Evolutionary conservation across 805 yeast genomes (phyloP), one percentile per base, ranked within the genome.

Genomic region (Tetrapisispora namnaoensis): DNA sequence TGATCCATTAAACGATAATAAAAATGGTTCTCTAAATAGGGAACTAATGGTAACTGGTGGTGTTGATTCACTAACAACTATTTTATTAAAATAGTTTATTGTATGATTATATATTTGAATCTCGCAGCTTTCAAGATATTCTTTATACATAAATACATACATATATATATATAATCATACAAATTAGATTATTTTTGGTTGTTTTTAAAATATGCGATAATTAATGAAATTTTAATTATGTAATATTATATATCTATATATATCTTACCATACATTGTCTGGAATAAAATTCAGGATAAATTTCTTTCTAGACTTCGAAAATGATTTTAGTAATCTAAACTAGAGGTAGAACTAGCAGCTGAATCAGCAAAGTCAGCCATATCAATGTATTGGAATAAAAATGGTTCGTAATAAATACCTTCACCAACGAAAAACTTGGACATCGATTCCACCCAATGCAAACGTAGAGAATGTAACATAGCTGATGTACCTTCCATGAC

Each of bases 401-500:
- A 83, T 28, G 90, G 90, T 51, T 75, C 76, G 60, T 80, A 83
- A 10, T 79, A 76, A 44, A 74, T 68, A 54, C 90, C 90, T 60
- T 83, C 88, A 60, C 90, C 90, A 59, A 80, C 83, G 55, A 83
- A 83, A 62, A 80, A 83, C 64, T 83, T 83, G 42, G 86, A 80
- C 90, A 83, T 83, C 36, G 86, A 78, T 61, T 83, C 90, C 47
- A 83, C 89, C 90, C 90, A 83, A 61, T 83, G 90, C 57, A 83
- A 70, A 68, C 90, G 76, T 58, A 83, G 73, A 16, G 86, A 77
- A 63, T 83, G 90, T 59, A 83, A 70, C 90, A 83, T 83, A 20
- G 89, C 89, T n/a, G 87, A 81, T 0, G 89, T 83, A 49, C 90
- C 90, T 67, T 83, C 90, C 90, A 83, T 83, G 44, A 81, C 71